Percentiles rank a stretch among this genome's conserved stretches.
These are phyloP conservation scores for Arctium minus DNA, from an alignment of 129 eudicot genomes.

Conservation along the genomic window DNA sequence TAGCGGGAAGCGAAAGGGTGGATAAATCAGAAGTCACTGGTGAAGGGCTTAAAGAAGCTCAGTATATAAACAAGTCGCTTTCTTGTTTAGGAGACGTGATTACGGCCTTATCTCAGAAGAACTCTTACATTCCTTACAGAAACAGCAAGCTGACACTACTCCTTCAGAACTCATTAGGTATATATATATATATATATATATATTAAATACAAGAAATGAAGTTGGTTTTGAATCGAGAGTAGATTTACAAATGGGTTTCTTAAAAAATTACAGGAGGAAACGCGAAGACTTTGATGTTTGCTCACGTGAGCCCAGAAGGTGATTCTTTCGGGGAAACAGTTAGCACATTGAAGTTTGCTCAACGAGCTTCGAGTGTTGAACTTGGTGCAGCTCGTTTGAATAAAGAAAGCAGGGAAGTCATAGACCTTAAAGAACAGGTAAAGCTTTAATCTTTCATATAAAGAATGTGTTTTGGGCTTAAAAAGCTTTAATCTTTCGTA, in stretches of 20 bases:
- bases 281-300: conserved; percentile 84
- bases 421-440: conserved; percentile 81
- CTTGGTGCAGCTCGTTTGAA: conserved; percentile 85
- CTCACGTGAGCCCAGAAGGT: conserved; percentile 86
- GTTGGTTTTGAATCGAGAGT: not conserved
- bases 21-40: conserved; percentile 78
- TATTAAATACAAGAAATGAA: not conserved
- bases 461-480: not conserved
- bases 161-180: conserved; percentile 84
- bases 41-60: conserved; percentile 76
- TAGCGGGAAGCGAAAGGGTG: conserved; percentile 80
- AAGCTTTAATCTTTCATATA: not conserved
- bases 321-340: conserved; percentile 71
- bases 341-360: conserved; percentile 82
- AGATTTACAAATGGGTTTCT: not conserved
- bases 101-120: conserved; percentile 78
- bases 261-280: conserved; percentile 56
- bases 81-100: conserved; percentile 87
- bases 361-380: conserved; percentile 77
- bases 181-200: no score
- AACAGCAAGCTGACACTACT: conserved; percentile 87
- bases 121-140: conserved; percentile 69
- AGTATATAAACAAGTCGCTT: conserved; percentile 71
- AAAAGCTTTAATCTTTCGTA: not conserved
- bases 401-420: conserved; percentile 66